Evolutionary conservation across 2,329 filamentous ascomycete genomes (phyloP).

Genomic region (Colletotrichum echinochloae): DNA sequence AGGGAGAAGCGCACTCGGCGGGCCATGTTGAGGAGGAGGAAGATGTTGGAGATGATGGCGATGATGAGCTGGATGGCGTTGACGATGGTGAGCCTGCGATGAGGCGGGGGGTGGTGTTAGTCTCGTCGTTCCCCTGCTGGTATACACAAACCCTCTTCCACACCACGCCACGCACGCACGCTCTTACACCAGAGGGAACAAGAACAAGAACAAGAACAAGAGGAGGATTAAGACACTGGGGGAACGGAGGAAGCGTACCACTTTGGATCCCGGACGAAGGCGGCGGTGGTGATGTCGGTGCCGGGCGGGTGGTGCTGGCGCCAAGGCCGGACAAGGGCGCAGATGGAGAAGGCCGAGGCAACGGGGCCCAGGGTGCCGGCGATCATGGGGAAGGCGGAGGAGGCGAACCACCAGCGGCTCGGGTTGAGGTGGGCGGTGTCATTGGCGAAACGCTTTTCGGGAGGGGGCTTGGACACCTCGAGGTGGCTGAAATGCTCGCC

Average conservation of each 20-base stretch:
- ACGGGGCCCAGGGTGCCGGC: constrained; percentile 88
- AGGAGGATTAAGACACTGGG: not conserved
- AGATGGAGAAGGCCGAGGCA: constrained; percentile 89
- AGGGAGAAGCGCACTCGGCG: constrained; percentile 82
- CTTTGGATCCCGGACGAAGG: constrained; percentile 72
- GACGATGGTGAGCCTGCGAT: constrained; percentile 74
- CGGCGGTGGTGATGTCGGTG: constrained; percentile 60
- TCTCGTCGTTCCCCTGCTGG: not conserved
- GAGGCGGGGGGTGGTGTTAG: not conserved
- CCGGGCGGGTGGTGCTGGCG: constrained; percentile 66
- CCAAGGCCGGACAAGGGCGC: constrained; percentile 86
- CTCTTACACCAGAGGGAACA: not conserved
- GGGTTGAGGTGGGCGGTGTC: constrained; percentile 59
- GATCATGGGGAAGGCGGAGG: constrained; percentile 78
- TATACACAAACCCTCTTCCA: not conserved
- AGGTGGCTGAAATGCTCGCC: constrained; percentile 48
- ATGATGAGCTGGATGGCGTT: constrained; percentile 83
- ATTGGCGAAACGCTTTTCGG: constrained; percentile 49
- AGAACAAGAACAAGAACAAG: constrained; percentile 1
- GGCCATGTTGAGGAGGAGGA: constrained; percentile 89
- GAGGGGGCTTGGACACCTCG: constrained; percentile 45
- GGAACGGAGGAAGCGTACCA: constrained; percentile 64
- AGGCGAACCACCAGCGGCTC: constrained; percentile 74
- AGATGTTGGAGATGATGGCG: constrained; percentile 83
- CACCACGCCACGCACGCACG: too few species aligned